Evolutionary conservation across 2,329 filamentous ascomycete genomes (phyloP).

Genomic region (Parastagonospora nodorum): DNA sequence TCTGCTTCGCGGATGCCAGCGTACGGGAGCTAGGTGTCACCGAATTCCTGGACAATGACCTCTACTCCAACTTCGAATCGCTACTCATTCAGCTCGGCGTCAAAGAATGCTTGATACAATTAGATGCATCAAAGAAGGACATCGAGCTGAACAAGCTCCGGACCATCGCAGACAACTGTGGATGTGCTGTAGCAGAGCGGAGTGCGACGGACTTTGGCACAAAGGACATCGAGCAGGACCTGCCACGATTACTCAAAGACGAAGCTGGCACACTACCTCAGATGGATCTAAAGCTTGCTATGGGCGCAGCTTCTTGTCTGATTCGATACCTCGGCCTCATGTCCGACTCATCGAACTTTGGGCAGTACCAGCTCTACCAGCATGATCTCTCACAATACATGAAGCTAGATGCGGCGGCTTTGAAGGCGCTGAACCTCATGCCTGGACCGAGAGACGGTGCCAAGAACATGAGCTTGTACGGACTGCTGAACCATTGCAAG

Average conservation of each 20-base stretch:
- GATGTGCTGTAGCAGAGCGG: slow-evolving; percentile 85
- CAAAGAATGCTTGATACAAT: slow-evolving; percentile 87
- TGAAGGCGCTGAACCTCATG: slow-evolving; percentile 96
- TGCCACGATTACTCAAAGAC: slow-evolving; percentile 84
- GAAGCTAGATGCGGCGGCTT: slow-evolving; percentile 93
- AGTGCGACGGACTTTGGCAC: slow-evolving; percentile 77
- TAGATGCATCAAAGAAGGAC: slow-evolving; percentile 80
- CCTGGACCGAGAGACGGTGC: slow-evolving; percentile 90
- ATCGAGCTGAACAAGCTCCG: slow-evolving; percentile 85
- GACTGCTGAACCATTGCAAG: slow-evolving; percentile 95
- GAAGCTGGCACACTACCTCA: slow-evolving; percentile 82
- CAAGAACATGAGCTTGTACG: slow-evolving; percentile 97
- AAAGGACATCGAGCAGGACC: slow-evolving; percentile 94
- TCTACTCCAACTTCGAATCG: slow-evolving; percentile 97
- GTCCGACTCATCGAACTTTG: slow-evolving; percentile 92
- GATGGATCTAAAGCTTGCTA: slow-evolving; percentile 91
- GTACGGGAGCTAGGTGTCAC: slow-evolving; percentile 94
- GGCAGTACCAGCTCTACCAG: slow-evolving; percentile 95
- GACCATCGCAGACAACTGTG: slow-evolving; percentile 89
- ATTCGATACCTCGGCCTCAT: slow-evolving; percentile 94
- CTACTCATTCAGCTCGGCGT: slow-evolving; percentile 95
- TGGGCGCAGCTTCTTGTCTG: slow-evolving; percentile 90
- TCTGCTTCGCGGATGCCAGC: slow-evolving; percentile 97
- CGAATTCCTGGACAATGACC: slow-evolving; percentile 98
- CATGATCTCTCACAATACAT: slow-evolving; percentile 97